Percentiles rank a stretch among this genome's conserved stretches.
phyloP scores from a whole-genome alignment of 345 rosid species.

The Citrus sp. region DNA sequence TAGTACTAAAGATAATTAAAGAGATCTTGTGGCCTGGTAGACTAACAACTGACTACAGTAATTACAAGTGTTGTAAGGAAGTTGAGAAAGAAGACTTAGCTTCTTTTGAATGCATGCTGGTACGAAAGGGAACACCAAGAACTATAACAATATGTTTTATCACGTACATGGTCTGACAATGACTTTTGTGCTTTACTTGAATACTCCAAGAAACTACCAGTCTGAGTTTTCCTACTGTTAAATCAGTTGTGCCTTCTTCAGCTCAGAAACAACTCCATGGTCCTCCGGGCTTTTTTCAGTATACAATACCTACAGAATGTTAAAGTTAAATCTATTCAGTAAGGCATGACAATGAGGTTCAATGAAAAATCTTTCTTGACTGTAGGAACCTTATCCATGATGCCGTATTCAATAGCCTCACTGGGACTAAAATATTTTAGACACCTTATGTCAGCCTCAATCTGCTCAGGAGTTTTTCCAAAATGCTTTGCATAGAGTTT shows the following conservation, averaged over 20 bases:
- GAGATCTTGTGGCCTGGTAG: neutral
- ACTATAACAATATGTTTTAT: neutral
- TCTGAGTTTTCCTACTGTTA: slow-evolving; percentile 11
- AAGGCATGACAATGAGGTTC: neutral
- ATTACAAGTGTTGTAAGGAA: neutral
- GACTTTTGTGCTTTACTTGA: slow-evolving; percentile 18
- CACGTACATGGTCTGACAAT: neutral
- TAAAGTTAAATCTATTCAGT: slow-evolving; percentile 3
- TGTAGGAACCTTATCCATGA: slow-evolving; percentile 72
- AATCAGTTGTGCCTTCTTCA: slow-evolving; percentile 47
- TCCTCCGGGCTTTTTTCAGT: slow-evolving; percentile 62
- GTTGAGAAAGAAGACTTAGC: neutral
- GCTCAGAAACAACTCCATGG: slow-evolving; percentile 61
- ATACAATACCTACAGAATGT: slow-evolving; percentile 62
- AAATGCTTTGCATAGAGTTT: slow-evolving; percentile 64
- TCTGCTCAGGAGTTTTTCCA: slow-evolving; percentile 74
- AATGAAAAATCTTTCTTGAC: neutral
- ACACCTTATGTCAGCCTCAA: slow-evolving; percentile 72
- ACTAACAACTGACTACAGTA: neutral
- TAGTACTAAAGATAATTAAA: neutral
- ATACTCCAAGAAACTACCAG: slow-evolving; percentile 7
- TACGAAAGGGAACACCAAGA: neutral
- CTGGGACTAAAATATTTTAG: slow-evolving; percentile 80
- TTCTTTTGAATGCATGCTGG: neutral
- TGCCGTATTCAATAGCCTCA: slow-evolving; percentile 83